Percentiles rank a stretch among this genome's conserved stretches.
Evolutionary conservation across 2,329 filamentous ascomycete species (phyloP).

Genomic region (Diaporthe capsici): DNA sequence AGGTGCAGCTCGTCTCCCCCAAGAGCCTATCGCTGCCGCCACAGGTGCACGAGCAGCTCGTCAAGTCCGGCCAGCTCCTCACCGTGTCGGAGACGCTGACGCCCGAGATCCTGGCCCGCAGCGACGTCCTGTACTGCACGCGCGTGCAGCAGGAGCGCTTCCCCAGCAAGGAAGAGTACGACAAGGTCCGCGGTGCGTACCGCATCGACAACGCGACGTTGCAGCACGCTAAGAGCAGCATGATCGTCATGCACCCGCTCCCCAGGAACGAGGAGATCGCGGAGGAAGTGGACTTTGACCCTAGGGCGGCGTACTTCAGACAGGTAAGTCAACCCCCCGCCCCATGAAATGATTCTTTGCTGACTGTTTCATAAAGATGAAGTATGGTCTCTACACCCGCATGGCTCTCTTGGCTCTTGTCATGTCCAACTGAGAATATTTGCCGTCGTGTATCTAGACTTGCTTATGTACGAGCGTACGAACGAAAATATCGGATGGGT

Average conservation of each 20-base stretch:
- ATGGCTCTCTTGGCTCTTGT: conserved; percentile 97
- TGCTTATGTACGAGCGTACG: conserved; percentile 4
- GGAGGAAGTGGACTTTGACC: conserved; percentile 98
- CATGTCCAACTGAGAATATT: conserved; percentile 68
- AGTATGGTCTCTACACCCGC: conserved; percentile 96
- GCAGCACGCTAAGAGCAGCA: conserved; percentile 91
- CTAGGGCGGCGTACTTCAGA: conserved; percentile 97
- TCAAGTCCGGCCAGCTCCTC: conserved; percentile 81
- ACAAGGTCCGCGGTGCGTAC: conserved; percentile 89
- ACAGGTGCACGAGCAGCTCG: conserved; percentile 80
- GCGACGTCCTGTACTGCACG: conserved; percentile 97
- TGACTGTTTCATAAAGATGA: conserved; percentile 75
- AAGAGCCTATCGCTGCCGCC: conserved; percentile 82
- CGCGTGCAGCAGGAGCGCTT: conserved; percentile 98
- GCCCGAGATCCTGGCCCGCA: conserved; percentile 85
- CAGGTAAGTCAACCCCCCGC: conserved; percentile 78
- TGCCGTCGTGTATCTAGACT: conserved; percentile 38
- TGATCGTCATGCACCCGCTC: conserved; percentile 96
- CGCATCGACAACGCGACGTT: conserved; percentile 91
- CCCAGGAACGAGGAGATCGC: conserved; percentile 94
- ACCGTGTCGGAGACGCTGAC: conserved; percentile 84
- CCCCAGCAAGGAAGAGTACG: conserved; percentile 83
- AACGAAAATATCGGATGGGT: background rate
- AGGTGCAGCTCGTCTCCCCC: conserved; percentile 91
- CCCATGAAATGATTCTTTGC: conserved; percentile 56